Base-by-base conservation (phyloP, 2,329 filamentous ascomycete genomes). In the Cryphonectria nitschkei region DNA sequence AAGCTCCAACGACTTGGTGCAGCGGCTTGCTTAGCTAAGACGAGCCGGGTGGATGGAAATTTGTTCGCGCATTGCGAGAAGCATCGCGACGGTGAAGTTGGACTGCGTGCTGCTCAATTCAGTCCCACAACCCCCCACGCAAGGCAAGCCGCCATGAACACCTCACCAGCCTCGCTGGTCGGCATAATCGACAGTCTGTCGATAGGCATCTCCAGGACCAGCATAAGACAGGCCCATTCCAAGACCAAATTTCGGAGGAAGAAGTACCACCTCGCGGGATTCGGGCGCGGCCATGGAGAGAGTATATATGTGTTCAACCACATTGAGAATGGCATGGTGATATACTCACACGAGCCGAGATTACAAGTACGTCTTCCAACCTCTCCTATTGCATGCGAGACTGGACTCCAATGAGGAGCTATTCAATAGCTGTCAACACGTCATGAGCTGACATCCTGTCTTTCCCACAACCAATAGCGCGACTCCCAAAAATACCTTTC, bases 261-360 rank as follows among this genome's bases (percentile, higher is more conserved):
- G 39, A 70, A 71, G 67, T 75, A 73, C 22, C 68, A 77, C 41
- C 68, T 75, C 73, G 73, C 77, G 46, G 72, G 72, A 54, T 79
- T 78, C 73, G 65, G 68, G 26, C 76, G 81, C 56, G 82, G 81
- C 71, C 86, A 88, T 71, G 87, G 87, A 76, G 86, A 89, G 81
- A 83, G 85, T 76, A 87, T 90, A 76, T 90, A 84, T 83, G 79
- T 89, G 68, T 88, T 84, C 76, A 79, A 81, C 75, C 83, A 89
- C 78, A 80, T 87, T 68, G 76, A 82, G 68, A 80, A 83, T 22
- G 82, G 87, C 63, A 81, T 87, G 77, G 82, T 87, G 65, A 81
- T 89, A 69, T 89, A 88, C 78, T 87, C 85, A 65, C 84, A 84
- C 75, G 78, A 79, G 32, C 79, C 82, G 26, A 79, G 62, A 32